phyloP scores from a whole-genome alignment of 805 yeast species.

The Yarrowia sp. region DNA sequence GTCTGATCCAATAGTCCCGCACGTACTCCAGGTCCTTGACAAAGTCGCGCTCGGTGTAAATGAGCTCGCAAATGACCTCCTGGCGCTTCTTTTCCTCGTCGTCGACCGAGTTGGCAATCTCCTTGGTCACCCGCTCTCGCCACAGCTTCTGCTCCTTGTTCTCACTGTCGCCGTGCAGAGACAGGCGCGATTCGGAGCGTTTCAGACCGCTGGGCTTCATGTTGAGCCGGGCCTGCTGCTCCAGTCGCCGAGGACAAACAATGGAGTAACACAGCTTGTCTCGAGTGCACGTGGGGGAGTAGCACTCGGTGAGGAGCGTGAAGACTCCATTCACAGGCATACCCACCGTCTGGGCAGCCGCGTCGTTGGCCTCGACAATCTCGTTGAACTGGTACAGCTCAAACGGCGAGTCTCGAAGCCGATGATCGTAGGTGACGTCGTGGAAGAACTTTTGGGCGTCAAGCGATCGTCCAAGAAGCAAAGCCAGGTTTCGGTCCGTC shows the following conservation, averaged over 20 bases:
- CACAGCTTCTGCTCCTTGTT: slow-evolving; percentile 76
- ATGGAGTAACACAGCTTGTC: slow-evolving; percentile 88
- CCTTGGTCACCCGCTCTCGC: slow-evolving; percentile 87
- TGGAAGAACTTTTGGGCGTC: slow-evolving; percentile 94
- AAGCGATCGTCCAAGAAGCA: slow-evolving; percentile 82
- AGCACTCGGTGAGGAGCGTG: slow-evolving; percentile 88
- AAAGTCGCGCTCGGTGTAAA: slow-evolving; percentile 90
- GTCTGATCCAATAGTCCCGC: slow-evolving; percentile 91
- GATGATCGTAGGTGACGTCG: slow-evolving; percentile 92
- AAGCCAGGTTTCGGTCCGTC: slow-evolving; percentile 85
- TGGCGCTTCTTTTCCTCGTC: slow-evolving; percentile 88
- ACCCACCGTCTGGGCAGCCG: slow-evolving; percentile 28
- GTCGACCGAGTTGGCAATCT: slow-evolving; percentile 71
- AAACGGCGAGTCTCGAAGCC: slow-evolving; percentile 79
- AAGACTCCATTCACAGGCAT: slow-evolving; percentile 79
- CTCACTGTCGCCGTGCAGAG: slow-evolving; percentile 66
- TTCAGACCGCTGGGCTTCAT: slow-evolving; percentile 77
- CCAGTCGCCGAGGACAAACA: slow-evolving; percentile 92
- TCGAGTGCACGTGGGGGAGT: slow-evolving; percentile 93
- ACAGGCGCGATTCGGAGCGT: slow-evolving; percentile 67
- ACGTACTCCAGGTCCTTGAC: slow-evolving; percentile 91
- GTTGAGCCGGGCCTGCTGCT: slow-evolving; percentile 90
- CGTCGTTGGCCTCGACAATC: slow-evolving; percentile 28
- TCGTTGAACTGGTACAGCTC: slow-evolving; percentile 78
- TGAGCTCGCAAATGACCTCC: slow-evolving; percentile 90